Evolutionary conservation across 1,284 basidiomycete genomes (phyloP).

Genomic region (Irpex sp.): DNA sequence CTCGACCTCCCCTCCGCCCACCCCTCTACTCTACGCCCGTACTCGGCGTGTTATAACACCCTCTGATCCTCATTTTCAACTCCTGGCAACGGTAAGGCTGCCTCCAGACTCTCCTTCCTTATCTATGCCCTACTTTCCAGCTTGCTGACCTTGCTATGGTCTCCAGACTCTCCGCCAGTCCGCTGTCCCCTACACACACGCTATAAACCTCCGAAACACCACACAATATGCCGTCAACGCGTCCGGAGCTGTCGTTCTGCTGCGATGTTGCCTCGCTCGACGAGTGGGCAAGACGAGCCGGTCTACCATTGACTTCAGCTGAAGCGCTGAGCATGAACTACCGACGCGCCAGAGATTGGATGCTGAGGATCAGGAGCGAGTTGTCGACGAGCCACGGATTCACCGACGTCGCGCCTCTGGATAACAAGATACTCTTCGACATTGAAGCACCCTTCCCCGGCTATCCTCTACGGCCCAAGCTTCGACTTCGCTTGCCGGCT

Average conservation of each 20-base stretch:
- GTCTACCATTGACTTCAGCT: constrained; percentile 75
- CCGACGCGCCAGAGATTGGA: constrained; percentile 72
- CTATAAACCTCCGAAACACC: constrained; percentile 5
- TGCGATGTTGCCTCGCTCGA: constrained; percentile 76
- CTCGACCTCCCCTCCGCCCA: constrained; percentile 5
- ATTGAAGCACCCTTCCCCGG: constrained; percentile 74
- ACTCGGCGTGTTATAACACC: not conserved
- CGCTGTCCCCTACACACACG: constrained; percentile 2
- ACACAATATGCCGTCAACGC: constrained; percentile 29
- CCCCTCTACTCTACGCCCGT: not conserved
- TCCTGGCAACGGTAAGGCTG: constrained; percentile 29
- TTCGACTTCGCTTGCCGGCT: constrained; percentile 67
- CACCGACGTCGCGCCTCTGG: constrained; percentile 54
- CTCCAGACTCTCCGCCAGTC: constrained; percentile 15
- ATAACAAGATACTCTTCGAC: constrained; percentile 70
- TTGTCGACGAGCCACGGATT: constrained; percentile 67
- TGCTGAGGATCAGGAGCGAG: constrained; percentile 54
- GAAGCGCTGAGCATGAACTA: constrained; percentile 76
- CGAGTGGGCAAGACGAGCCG: constrained; percentile 71
- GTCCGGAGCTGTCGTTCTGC: constrained; percentile 65
- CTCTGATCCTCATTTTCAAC: constrained; percentile 26
- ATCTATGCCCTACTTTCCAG: not conserved
- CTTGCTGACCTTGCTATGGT: constrained; percentile 1
- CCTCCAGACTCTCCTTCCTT: constrained; percentile 1
- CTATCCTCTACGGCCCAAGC: constrained; percentile 68